phyloP scores from a whole-genome alignment of 306 rosid species.

The Castanea crenata region DNA sequence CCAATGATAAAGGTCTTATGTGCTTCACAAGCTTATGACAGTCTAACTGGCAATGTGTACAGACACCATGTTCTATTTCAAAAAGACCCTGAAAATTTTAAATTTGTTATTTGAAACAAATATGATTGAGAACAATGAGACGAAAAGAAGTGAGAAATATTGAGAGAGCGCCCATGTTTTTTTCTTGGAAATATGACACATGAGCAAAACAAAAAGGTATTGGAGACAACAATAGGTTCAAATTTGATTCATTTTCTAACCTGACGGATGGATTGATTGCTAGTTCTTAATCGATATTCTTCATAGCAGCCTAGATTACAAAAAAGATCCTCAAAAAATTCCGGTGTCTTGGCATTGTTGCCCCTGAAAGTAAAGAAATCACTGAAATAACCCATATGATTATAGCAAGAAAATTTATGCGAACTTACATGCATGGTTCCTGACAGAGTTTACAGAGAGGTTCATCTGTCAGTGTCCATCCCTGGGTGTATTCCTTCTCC shows the following conservation, averaged over 20 bases:
- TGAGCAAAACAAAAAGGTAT: constrained; percentile 11
- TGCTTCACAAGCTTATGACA: constrained; percentile 80
- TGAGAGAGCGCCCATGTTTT: not conserved
- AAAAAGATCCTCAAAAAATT: constrained; percentile 90
- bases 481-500: constrained; percentile 87
- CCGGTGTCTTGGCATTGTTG: constrained; percentile 69
- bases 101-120: constrained; percentile 8
- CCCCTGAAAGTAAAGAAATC: constrained; percentile 60
- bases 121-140: not conserved
- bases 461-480: constrained; percentile 65
- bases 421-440: constrained; percentile 73
- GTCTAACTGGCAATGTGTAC: constrained; percentile 79
- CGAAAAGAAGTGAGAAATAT: constrained; percentile 1
- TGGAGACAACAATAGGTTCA: not conserved
- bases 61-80: constrained; percentile 80
- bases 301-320: constrained; percentile 84
- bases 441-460: constrained; percentile 98
- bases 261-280: constrained; percentile 78
- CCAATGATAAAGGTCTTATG: constrained; percentile 68
- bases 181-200: constrained; percentile 5
- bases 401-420: constrained; percentile 6
- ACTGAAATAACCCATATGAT: constrained; percentile 13
- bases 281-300: constrained; percentile 86
- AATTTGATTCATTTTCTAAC: constrained; percentile 39
- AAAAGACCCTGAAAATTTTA: constrained; percentile 74